Conservation (phyloP, 2,329 filamentous ascomycete genomes). For the Pseudogymnoascus sp. region DNA sequence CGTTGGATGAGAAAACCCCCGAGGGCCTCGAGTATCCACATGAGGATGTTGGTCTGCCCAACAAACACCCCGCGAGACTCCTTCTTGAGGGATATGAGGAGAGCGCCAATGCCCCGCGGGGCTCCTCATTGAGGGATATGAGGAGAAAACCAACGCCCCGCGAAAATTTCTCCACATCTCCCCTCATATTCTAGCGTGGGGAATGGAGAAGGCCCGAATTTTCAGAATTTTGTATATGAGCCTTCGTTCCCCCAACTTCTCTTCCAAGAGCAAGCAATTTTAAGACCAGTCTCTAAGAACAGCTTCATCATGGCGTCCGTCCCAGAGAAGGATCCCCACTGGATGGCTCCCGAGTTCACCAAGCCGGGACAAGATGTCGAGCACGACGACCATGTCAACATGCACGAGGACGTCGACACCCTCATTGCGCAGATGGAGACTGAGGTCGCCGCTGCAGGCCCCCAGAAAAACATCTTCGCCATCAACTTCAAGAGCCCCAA, state of each 20-base stretch:
- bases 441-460: slow-evolving; percentile 22
- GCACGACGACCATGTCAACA: background rate
- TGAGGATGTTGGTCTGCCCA: background rate
- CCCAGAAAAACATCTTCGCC: slow-evolving; percentile 36
- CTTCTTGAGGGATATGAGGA: background rate
- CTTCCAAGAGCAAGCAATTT: background rate
- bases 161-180: background rate
- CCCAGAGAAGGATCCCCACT: background rate
- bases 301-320: background rate
- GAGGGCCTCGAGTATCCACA: background rate
- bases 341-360: slow-evolving; percentile 8
- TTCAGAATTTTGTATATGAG: background rate
- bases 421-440: slow-evolving; percentile 30
- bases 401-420: slow-evolving; percentile 23
- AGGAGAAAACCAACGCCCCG: background rate
- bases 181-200: background rate
- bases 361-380: background rate
- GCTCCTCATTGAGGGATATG: background rate
- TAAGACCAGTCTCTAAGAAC: background rate
- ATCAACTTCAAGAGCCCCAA: slow-evolving; percentile 53
- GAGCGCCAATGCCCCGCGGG: background rate
- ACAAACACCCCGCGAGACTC: background rate
- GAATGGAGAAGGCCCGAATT: background rate
- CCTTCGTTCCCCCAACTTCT: background rate
- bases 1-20: background rate